Evolutionary conservation across 129 eudicot species (phyloP).

Genomic region (Rutidosis leptorrhynchoides): DNA sequence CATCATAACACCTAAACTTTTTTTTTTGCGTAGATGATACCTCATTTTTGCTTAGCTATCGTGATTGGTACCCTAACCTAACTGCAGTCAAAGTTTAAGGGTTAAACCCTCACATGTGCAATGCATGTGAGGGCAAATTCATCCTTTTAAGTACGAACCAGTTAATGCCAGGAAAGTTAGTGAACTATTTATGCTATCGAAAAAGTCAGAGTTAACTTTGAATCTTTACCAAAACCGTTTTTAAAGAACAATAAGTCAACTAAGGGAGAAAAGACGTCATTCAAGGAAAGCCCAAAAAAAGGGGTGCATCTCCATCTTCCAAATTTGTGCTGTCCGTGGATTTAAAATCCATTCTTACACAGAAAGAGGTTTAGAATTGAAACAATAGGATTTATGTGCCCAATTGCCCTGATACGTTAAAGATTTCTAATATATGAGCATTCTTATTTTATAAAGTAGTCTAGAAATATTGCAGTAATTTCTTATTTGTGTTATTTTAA

Average conservation of each 20-base stretch:
- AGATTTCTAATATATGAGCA: conserved; percentile 11
- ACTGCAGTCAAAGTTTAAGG: too few species aligned
- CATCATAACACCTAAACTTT: too few species aligned
- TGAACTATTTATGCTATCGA: conserved; percentile 42
- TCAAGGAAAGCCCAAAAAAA: conserved; percentile 30
- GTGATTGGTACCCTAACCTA: too few species aligned
- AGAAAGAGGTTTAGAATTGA: conserved; percentile 39
- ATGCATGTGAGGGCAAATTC: too few species aligned
- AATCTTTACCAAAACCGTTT: conserved; percentile 47
- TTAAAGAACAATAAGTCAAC: conserved; percentile 39
- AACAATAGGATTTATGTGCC: neutral
- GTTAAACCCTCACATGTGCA: too few species aligned
- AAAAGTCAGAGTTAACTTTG: conserved; percentile 44
- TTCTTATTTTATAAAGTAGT: neutral
- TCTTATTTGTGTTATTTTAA: neutral
- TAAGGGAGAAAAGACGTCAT: conserved; percentile 23
- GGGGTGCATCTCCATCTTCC: conserved; percentile 24
- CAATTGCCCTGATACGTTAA: conserved; percentile 17
- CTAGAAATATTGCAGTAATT: neutral
- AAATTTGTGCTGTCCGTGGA: conserved; percentile 23
- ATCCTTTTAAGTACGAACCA: too few species aligned
- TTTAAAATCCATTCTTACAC: conserved; percentile 27
- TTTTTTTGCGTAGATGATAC: too few species aligned
- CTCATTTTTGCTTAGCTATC: too few species aligned
- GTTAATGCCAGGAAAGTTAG: conserved; percentile 47